These are phyloP conservation scores for Austropuccinia psidii DNA, from an alignment of 1,284 basidiomycete genomes.

Conservation along the genomic window DNA sequence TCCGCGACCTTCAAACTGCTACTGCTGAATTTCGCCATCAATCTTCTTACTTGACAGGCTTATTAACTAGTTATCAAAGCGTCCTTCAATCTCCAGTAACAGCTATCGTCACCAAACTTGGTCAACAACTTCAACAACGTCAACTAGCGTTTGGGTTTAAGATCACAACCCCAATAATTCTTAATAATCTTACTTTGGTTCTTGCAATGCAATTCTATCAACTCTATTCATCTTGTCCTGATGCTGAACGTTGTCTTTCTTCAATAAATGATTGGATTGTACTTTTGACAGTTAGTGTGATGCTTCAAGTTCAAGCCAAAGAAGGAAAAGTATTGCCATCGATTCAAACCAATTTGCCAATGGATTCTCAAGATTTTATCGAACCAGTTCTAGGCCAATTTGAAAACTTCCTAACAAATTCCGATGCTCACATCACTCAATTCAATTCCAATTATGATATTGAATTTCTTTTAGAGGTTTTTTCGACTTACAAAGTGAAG, in stretches of 20 bases:
- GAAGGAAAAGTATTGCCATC: conserved; percentile 5
- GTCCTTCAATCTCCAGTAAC: neutral
- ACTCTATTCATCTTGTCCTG: neutral
- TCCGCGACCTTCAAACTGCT: conserved; percentile 5
- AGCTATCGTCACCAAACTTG: too few relatives aligned
- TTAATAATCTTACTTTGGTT: conserved; percentile 25
- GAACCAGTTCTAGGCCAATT: conserved; percentile 8
- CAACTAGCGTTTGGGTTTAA: conserved; percentile 26
- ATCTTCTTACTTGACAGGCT: conserved; percentile 26
- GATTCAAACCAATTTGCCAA: too few relatives aligned
- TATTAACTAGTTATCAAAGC: conserved; percentile 26
- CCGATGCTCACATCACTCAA: neutral
- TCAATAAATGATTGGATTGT: conserved; percentile 31
- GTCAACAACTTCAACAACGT: conserved; percentile 4
- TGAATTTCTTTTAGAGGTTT: conserved; percentile 4
- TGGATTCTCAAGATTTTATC: neutral
- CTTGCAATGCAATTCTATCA: conserved; percentile 25
- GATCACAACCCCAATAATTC: conserved; percentile 34
- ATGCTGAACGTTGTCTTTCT: neutral
- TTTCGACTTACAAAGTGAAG: neutral
- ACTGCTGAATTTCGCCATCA: conserved; percentile 24
- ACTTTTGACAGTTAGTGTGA: conserved; percentile 21
- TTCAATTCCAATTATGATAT: conserved; percentile 3
- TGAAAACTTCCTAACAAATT: neutral
- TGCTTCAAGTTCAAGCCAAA: conserved; percentile 24